Evolutionary conservation across 2,329 filamentous ascomycete species (phyloP), one percentile per base, ranked within the genome.

Genomic region (Pseudogymnoascus sp.): DNA sequence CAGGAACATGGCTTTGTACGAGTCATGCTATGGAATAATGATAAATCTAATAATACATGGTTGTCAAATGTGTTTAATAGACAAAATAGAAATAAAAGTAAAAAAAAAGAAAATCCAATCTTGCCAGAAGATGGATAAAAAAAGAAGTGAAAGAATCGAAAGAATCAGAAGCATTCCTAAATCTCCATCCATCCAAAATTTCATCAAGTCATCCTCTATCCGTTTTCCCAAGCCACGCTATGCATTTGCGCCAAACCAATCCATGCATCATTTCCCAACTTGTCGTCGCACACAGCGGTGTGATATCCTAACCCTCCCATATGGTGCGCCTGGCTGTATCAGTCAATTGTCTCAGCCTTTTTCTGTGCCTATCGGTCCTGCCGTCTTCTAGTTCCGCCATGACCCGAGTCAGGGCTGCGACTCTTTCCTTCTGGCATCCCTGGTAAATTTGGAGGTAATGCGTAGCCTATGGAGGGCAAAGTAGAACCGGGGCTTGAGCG

Each of bases 401-500:
- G 50, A 14, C 50, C 50, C 6, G 29, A 19, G 50, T 56, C 50
- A 56, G 50, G 50, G 29, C 50, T 56, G 50, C 50, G 50, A 56
- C 29, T 56, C 16, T 21, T 56, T 35, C 29, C 50, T 33, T 56
- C 50, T n/a, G 50, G 50, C 50, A 56, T 56, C 6, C 29, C n/a
- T 56, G 29, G 50, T 21, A 56, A 56, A 35, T 56, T 56, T 35
- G 26, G 50, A 21, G 50, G 50, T 14, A 56, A 19, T 33, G 50
- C 50, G 33, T 65, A 69, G 13, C 67, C 68, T 61, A 72, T 68
- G 13, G 69, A 64, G 14, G 70, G 70, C 21, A 79, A 72, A 47
- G 75, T 71, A 11, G 76, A 75, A 1, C 77, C 76, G 1, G 80
- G 79, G 62, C 79, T 82, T n/a, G 64, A 59, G 8, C n/a, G 31